Percentiles rank a stretch among this genome's conserved stretches.
These are phyloP conservation scores for Oryza nivara DNA, from an alignment of 176 grass and related monocot genomes.

Conservation along the genomic window DNA sequence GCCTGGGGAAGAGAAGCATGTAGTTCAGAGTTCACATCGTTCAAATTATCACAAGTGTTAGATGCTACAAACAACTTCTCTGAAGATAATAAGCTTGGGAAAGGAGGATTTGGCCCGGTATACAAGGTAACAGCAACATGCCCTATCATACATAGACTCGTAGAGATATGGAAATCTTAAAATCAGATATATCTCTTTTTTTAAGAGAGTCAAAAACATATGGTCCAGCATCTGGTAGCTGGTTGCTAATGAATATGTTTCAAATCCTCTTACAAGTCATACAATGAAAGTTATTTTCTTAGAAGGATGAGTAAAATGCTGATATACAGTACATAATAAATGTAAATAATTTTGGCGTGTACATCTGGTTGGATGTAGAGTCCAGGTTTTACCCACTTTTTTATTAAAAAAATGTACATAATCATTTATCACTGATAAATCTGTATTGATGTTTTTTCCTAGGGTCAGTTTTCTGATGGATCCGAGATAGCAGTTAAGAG, in stretches of 20 bases:
- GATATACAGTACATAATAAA: no score
- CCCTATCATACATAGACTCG: not conserved
- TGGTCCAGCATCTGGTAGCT: no score
- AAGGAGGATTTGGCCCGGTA: constrained; percentile 73
- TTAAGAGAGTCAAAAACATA: no score
- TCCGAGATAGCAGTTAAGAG: constrained; percentile 24
- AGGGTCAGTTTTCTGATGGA: constrained; percentile 20
- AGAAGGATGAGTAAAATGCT: no score
- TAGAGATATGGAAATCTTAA: no score
- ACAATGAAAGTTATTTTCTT: no score
- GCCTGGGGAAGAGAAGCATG: not conserved
- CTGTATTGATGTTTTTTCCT: not conserved
- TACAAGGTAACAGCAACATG: constrained; percentile 41
- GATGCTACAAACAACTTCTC: constrained; percentile 18
- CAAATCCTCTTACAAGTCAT: no score
- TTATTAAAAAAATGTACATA: no score
- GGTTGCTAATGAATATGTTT: no score
- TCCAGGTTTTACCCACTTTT: no score
- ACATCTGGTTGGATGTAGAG: no score
- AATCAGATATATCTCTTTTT: not conserved
- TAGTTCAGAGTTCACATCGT: not conserved
- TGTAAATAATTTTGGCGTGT: no score
- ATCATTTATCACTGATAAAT: not conserved
- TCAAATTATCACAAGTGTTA: not conserved
- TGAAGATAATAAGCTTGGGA: constrained; percentile 54